These are phyloP conservation scores for Amphicarpaea edgeworthii DNA, from an alignment of 306 rosid genomes.

Conservation along the genomic window DNA sequence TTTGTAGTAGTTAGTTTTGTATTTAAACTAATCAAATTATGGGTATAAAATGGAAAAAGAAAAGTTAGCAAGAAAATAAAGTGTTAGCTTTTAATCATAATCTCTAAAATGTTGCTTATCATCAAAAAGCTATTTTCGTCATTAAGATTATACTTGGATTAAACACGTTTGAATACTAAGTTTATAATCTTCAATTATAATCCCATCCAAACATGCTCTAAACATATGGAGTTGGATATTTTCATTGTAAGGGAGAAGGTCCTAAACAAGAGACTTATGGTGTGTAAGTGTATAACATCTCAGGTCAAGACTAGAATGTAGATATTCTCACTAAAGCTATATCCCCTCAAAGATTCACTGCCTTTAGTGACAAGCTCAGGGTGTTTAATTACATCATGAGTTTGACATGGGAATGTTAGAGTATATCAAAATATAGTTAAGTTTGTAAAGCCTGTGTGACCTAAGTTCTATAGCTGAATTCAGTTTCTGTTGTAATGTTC, in stretches of 20 bases:
- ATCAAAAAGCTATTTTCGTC: background rate
- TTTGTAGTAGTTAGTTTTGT: background rate
- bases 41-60: background rate
- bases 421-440: background rate
- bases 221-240: background rate
- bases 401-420: constrained; percentile 8
- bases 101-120: background rate
- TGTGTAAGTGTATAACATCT: background rate
- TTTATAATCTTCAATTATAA: background rate
- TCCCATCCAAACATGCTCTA: background rate
- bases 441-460: background rate
- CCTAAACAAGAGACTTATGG: background rate
- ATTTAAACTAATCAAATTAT: background rate
- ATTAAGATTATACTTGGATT: background rate
- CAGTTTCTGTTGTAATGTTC: background rate
- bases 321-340: background rate
- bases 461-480: background rate
- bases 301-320: background rate
- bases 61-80: background rate
- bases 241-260: background rate
- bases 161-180: background rate
- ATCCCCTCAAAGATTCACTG: background rate
- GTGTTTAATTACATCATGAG: background rate
- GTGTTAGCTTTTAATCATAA: background rate
- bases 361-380: background rate